A percentile compares a stretch with the other conserved stretches of the same genome.
Conservation (phyloP, 345 rosid genomes). For the Pelargonium nanum region DNA sequence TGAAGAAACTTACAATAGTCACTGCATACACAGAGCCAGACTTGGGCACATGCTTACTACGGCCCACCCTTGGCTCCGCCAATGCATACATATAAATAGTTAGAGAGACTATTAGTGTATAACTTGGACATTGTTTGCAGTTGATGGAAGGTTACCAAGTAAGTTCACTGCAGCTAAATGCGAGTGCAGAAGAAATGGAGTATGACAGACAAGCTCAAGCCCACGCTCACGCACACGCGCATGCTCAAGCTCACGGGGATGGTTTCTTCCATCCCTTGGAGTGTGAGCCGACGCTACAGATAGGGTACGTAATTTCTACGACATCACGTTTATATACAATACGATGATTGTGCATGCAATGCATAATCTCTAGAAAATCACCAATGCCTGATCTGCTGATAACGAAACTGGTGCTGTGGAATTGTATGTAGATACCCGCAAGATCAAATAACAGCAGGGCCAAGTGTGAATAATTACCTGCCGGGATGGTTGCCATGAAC, state of each 20-base stretch:
- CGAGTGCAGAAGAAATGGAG: conserved; percentile 48
- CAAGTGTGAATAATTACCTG: conserved; percentile 74
- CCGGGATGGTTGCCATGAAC: conserved; percentile 79
- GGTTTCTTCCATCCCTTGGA: conserved; percentile 75
- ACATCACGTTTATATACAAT: not conserved
- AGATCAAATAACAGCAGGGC: conserved; percentile 59
- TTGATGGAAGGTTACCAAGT: conserved; percentile 86
- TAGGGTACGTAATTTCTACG: conserved; percentile 45
- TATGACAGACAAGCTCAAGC: conserved; percentile 39
- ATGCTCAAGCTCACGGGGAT: conserved; percentile 35
- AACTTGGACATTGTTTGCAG: conserved; percentile 23
- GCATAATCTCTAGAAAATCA: not conserved
- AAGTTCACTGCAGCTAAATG: conserved; percentile 48
- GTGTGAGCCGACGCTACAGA: conserved; percentile 82
- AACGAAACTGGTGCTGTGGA: too few relatives aligned
- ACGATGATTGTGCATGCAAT: not conserved
- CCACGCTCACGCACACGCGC: too few relatives aligned
- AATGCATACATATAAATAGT: not conserved
- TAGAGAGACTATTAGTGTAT: not conserved
- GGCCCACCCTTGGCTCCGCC: not conserved
- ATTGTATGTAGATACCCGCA: conserved; percentile 49
- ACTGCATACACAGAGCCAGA: too few relatives aligned
- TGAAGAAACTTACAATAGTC: too few relatives aligned
- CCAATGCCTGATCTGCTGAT: too few relatives aligned
- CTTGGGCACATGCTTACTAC: too few relatives aligned